These are phyloP conservation scores for Ensete ventricosum DNA, from an alignment of 176 grass and related monocot genomes.

Conservation along the genomic window DNA sequence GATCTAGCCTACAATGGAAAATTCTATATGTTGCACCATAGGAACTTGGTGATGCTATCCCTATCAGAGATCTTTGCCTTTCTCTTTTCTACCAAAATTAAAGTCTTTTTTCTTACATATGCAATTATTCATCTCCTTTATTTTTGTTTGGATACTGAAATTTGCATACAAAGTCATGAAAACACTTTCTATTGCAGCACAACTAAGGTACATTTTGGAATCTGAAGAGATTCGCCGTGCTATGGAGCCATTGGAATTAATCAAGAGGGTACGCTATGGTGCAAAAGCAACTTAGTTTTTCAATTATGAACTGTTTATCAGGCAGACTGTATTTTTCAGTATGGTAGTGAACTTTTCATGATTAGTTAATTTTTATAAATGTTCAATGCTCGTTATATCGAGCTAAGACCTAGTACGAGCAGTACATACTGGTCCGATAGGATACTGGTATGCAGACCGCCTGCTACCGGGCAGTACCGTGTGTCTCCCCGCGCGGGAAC, in stretches of 20 bases:
- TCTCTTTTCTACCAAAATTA: too few species aligned
- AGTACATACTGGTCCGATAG: too few species aligned
- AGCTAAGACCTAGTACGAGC: neutral
- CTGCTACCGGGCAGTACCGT: too few species aligned
- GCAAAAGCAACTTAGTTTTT: neutral
- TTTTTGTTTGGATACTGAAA: neutral
- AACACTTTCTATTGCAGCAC: constrained; percentile 39
- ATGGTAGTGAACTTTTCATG: neutral
- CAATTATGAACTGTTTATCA: neutral
- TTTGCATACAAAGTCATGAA: neutral
- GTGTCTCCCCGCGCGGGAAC: too few species aligned
- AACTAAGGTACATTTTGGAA: constrained; percentile 70
- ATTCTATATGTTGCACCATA: too few species aligned
- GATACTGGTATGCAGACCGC: too few species aligned
- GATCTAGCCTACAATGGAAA: too few species aligned
- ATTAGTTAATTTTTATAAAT: neutral
- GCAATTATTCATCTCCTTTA: neutral
- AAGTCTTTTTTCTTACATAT: neutral
- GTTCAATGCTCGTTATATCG: neutral
- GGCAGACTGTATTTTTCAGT: neutral
- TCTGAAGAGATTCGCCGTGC: constrained; percentile 65
- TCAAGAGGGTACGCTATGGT: constrained; percentile 55
- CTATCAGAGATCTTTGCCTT: too few species aligned
- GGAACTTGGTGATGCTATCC: too few species aligned
- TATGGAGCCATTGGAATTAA: constrained; percentile 82